A percentile compares a stretch with the other conserved stretches of the same genome.
Conservation (phyloP, 805 yeast genomes). For the Myxozyma vanderwaltii region DNA sequence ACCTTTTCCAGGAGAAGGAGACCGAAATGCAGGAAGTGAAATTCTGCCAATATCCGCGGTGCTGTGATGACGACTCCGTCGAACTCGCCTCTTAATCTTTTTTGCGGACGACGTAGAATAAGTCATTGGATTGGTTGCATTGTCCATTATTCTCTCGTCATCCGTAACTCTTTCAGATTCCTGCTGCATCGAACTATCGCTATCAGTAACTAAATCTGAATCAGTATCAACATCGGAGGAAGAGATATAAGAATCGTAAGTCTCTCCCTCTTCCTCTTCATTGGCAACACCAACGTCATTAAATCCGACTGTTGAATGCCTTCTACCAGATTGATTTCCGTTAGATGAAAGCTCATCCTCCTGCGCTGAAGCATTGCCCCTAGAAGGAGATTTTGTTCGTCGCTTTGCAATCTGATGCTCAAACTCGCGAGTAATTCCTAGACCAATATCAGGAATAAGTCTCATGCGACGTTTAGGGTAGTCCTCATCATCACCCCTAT, state of each 20-base stretch:
- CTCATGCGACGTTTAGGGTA: background rate
- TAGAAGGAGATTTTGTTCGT: constrained; percentile 2
- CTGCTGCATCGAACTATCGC: background rate
- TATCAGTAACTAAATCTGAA: background rate
- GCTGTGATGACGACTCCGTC: background rate
- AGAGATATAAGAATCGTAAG: constrained; percentile 8
- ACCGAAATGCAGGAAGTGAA: background rate
- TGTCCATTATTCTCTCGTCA: background rate
- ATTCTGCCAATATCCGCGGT: constrained; percentile 4
- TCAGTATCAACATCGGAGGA: background rate
- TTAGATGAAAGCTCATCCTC: background rate
- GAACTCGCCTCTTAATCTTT: background rate
- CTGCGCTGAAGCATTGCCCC: background rate
- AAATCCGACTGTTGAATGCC: background rate
- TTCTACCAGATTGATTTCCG: too few relatives aligned
- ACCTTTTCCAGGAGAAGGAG: constrained; percentile 12
- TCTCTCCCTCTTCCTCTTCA: constrained; percentile 1
- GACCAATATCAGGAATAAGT: constrained; percentile 5
- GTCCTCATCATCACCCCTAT: background rate
- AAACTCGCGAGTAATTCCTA: constrained; percentile 13
- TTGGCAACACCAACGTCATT: background rate
- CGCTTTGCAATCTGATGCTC: constrained; percentile 3
- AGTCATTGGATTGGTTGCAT: background rate
- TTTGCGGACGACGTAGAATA: background rate
- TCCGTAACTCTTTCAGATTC: constrained; percentile 1